phyloP scores from a whole-genome alignment of 306 rosid species.

The Notholithocarpus densiflorus region DNA sequence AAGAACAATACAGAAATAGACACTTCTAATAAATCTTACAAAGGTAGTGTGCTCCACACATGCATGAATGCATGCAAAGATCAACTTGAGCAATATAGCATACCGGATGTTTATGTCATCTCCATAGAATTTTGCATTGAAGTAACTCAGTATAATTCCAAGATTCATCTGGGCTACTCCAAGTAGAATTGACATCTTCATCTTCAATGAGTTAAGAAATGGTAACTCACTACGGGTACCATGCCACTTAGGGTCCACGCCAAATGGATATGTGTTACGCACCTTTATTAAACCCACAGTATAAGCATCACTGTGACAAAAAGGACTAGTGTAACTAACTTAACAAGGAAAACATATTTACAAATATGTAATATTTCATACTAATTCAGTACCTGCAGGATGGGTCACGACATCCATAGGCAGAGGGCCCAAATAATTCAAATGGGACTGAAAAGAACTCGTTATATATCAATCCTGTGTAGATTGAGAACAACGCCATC shows the following conservation, averaged over 20 bases:
- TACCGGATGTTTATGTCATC: slow-evolving; percentile 63
- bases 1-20: background rate
- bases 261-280: slow-evolving; percentile 83
- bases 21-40: background rate
- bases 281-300: slow-evolving; percentile 75
- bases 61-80: background rate
- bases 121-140: slow-evolving; percentile 65
- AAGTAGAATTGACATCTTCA: slow-evolving; percentile 96
- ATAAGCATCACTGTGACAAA: slow-evolving; percentile 53
- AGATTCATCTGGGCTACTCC: slow-evolving; percentile 99
- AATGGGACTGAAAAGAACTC: slow-evolving; percentile 82
- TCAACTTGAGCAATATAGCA: slow-evolving; percentile 5
- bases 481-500: slow-evolving; percentile 86
- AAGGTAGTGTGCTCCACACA: background rate
- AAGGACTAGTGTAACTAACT: slow-evolving; percentile 11
- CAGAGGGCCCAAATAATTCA: slow-evolving; percentile 68
- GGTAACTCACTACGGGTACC: slow-evolving; percentile 92
- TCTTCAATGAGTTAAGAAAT: slow-evolving; percentile 91
- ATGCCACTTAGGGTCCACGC: slow-evolving; percentile 97
- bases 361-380: slow-evolving; percentile 2
- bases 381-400: slow-evolving; percentile 58
- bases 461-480: slow-evolving; percentile 78
- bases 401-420: slow-evolving; percentile 63
- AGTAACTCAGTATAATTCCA: slow-evolving; percentile 81
- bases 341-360: background rate